Evolutionary conservation across 2,329 filamentous ascomycete genomes (phyloP).

Genomic region (Colletotrichum plurivorum): DNA sequence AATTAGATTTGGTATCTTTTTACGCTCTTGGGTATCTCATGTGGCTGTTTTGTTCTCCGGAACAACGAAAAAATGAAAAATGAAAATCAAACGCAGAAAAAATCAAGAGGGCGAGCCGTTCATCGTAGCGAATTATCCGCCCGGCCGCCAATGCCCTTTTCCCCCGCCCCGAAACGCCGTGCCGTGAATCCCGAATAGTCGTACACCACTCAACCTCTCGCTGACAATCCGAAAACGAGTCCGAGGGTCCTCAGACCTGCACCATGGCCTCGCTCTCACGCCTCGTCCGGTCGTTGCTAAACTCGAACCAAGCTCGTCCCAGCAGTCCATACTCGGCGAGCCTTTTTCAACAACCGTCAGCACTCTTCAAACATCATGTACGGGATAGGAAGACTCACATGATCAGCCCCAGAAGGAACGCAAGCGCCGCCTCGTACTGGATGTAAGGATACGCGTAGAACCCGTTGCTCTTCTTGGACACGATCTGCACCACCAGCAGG

Average conservation of each 20-base stretch:
- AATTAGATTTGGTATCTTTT: neutral
- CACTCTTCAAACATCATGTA: no score
- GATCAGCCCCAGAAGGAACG: slow-evolving; percentile 35
- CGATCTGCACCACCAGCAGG: slow-evolving; percentile 40
- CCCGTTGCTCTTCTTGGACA: slow-evolving; percentile 33
- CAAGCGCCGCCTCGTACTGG: slow-evolving; percentile 40
- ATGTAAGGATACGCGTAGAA: slow-evolving; percentile 41
- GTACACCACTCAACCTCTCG: neutral
- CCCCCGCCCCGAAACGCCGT: slow-evolving; percentile 19
- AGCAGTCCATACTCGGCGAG: slow-evolving; percentile 35
- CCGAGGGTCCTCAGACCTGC: slow-evolving; percentile 6
- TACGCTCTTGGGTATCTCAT: neutral
- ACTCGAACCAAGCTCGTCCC: slow-evolving; percentile 38
- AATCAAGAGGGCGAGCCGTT: neutral
- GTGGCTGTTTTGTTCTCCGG: neutral
- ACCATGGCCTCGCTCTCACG: slow-evolving; percentile 26
- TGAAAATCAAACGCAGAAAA: neutral
- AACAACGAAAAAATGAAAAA: neutral
- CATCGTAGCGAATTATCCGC: neutral
- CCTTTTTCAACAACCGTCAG: slow-evolving; percentile 16
- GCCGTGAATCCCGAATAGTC: neutral
- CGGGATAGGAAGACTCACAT: slow-evolving; percentile 24
- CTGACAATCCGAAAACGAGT: no score
- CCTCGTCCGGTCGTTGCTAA: slow-evolving; percentile 34
- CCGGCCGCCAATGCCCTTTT: neutral